phyloP scores from a whole-genome alignment of 208 protist genomes.

The Wallacemonas sp. region DNA sequence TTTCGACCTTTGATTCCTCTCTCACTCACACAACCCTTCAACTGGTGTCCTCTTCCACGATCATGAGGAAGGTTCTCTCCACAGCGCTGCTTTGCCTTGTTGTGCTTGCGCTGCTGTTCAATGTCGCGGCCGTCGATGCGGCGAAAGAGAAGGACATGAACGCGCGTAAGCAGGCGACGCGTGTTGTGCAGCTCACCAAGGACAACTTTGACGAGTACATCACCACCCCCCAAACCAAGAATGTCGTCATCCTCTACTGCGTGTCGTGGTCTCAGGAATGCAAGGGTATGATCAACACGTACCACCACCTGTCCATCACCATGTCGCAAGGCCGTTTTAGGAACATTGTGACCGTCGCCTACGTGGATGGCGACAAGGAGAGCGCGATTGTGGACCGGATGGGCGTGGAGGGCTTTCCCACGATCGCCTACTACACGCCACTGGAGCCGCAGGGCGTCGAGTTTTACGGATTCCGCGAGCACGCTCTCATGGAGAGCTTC shows the following conservation, averaged over 20 bases:
- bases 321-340: conserved; percentile 50
- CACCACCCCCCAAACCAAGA: conserved; percentile 34
- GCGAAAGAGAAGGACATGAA: neutral
- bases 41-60: no score
- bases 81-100: neutral
- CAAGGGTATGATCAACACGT: conserved; percentile 28
- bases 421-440: conserved; percentile 69
- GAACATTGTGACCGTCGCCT: conserved; percentile 64
- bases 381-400: conserved; percentile 43
- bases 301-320: conserved; percentile 74
- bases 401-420: conserved; percentile 55
- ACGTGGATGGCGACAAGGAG: conserved; percentile 64
- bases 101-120: conserved; percentile 12
- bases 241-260: conserved; percentile 81
- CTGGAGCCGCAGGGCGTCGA: conserved; percentile 59
- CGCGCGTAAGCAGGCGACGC: conserved; percentile 14
- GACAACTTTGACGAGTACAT: conserved; percentile 68
- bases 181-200: conserved; percentile 62
- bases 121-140: neutral
- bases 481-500: conserved; percentile 70
- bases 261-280: conserved; percentile 63
- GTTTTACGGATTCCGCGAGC: conserved; percentile 44
- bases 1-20: no score
- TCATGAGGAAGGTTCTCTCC: neutral
- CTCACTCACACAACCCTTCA: no score